These are phyloP conservation scores for Meyerozyma sp. DNA, from an alignment of 1,139 yeast genomes.

Conservation along the genomic window DNA sequence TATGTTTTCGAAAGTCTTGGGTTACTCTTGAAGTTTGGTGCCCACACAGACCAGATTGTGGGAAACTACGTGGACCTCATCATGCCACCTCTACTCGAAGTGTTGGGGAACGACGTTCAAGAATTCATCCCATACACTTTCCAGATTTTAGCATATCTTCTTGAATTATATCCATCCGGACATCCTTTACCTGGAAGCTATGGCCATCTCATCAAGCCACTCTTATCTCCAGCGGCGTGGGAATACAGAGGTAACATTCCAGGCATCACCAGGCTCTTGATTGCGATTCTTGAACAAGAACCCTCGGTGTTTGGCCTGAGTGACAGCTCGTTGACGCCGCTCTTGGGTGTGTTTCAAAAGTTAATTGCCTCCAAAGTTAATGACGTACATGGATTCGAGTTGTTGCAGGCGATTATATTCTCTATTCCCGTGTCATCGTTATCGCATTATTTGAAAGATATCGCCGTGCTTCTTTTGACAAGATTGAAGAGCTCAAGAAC, in stretches of 20 bases:
- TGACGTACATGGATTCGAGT: slow-evolving; percentile 79
- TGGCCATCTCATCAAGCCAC: slow-evolving; percentile 66
- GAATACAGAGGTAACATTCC: slow-evolving; percentile 91
- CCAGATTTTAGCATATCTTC: slow-evolving; percentile 75
- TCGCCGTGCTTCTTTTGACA: slow-evolving; percentile 71
- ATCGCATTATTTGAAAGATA: slow-evolving; percentile 58
- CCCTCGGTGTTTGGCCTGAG: slow-evolving; percentile 41
- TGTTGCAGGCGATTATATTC: slow-evolving; percentile 64
- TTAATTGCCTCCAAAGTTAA: slow-evolving; percentile 78
- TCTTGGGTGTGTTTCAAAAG: slow-evolving; percentile 95
- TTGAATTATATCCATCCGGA: slow-evolving; percentile 55
- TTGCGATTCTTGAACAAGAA: slow-evolving; percentile 66
- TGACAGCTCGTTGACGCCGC: slow-evolving; percentile 56
- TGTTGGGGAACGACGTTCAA: slow-evolving; percentile 80
- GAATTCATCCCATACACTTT: slow-evolving; percentile 93
- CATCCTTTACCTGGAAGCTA: slow-evolving; percentile 58
- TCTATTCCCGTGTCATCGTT: slow-evolving; percentile 48
- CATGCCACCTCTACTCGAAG: slow-evolving; percentile 61
- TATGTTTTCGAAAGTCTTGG: slow-evolving; percentile 87
- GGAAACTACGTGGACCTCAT: slow-evolving; percentile 48
- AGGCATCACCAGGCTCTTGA: slow-evolving; percentile 76
- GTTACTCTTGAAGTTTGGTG: slow-evolving; percentile 56
- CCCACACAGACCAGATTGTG: slow-evolving; percentile 22
- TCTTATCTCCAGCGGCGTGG: slow-evolving; percentile 88
- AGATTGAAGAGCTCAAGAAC: slow-evolving; percentile 79